These are phyloP conservation scores for Rhododendron simsii DNA, from an alignment of 148 eudicot genomes.

Conservation along the genomic window DNA sequence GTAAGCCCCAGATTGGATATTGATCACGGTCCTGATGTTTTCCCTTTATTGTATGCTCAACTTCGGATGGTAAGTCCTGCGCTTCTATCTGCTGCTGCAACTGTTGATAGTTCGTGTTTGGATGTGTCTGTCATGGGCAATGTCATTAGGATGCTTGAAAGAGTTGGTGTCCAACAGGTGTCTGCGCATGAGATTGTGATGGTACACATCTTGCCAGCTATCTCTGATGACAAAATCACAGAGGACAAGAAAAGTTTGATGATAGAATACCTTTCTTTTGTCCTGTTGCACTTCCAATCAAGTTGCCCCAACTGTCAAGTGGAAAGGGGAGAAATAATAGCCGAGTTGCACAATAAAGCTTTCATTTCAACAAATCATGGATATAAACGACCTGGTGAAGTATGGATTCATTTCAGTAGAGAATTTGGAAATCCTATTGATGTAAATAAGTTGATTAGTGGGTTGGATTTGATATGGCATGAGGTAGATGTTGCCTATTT, in stretches of 20 bases:
- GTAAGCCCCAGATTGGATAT: constrained; percentile 30
- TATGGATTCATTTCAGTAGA: constrained; percentile 62
- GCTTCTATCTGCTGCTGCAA: constrained; percentile 50
- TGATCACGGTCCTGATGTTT: constrained; percentile 41
- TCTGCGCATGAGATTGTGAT: constrained; percentile 82
- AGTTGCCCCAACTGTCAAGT: constrained; percentile 56
- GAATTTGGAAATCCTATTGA: constrained; percentile 65
- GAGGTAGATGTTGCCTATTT: constrained; percentile 61
- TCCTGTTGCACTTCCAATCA: constrained; percentile 78
- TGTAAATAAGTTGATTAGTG: constrained; percentile 45
- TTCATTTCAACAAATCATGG: constrained; percentile 76
- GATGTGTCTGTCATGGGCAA: constrained; percentile 33
- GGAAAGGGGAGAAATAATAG: constrained; percentile 58
- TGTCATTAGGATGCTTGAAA: constrained; percentile 55
- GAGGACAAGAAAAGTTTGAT: constrained; percentile 34
- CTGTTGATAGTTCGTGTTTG: constrained; percentile 23
- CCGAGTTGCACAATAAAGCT: constrained; percentile 59
- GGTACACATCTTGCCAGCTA: constrained; percentile 68
- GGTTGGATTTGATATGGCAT: constrained; percentile 64
- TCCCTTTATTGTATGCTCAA: constrained; percentile 58
- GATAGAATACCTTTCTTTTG: constrained; percentile 67
- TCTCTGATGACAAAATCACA: constrained; percentile 37
- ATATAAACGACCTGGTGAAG: constrained; percentile 51
- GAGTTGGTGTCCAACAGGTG: constrained; percentile 71
- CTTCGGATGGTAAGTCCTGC: constrained; percentile 67